Base-by-base conservation (phyloP, 2,329 filamentous ascomycete species). In the Aspergillus niger region DNA sequence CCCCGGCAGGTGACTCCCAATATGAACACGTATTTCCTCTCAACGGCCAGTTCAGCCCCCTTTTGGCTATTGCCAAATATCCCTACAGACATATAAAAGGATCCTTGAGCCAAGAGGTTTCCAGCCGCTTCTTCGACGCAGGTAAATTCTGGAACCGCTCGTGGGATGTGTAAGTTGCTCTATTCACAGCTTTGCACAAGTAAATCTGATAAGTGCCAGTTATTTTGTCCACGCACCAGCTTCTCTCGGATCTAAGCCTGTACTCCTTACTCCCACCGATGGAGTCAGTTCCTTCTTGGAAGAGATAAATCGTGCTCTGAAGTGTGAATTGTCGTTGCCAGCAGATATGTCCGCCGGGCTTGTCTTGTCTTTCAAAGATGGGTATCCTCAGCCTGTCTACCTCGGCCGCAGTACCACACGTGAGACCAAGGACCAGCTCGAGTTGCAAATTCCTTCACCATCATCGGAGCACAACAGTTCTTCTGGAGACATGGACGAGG, bases 121-220 rank as follows among this genome's bases (percentile, higher is more conserved):
- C 76, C 5, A 65, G 69, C 36, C 64, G 58, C 8, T 81, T 78
- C 63, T 82, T 81, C 58, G 74, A 75, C 17, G 63, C 59, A 5
- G 77, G 75, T 2, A 74, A 80, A 55, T 79, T 82, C 64, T 85
- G 84, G 67, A 76, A 79, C 2, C 82, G 86, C 60, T 70, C 79
- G 10, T 97, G 92, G 92, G 87, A 94, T 63, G 78, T 96, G 91
- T 95, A 81, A 82, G 88, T 82, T 3, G 59, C 48, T 15, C 5
- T 2, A 50, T 17, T 32, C 55, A 36, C 5, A 6, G 20, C 43
- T 13, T 17, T 15, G 28, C 26, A 2, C 13, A 17, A 17, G 11
- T 24, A 38, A 20, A 55, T 58, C 49, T 47, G 20, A 53, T 22
- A 10, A 39, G 8, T 26, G 30, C 7, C 54, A 91, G 89, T 57